phyloP scores from a whole-genome alignment of 495 filamentous ascomycete species.

The Endocarpon pusillum region DNA sequence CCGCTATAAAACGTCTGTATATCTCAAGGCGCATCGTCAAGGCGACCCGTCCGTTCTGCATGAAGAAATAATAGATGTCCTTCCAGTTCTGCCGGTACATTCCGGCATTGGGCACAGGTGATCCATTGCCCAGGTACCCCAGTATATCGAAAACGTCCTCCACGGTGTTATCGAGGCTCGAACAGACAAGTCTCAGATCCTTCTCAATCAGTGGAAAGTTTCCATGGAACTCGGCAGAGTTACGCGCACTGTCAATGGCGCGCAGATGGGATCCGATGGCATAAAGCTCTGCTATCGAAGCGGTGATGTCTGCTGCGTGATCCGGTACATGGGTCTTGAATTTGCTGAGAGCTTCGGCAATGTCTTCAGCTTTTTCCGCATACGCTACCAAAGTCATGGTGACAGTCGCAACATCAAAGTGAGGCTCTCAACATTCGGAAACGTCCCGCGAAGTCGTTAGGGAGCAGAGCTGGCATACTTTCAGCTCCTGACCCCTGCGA shows the following conservation, averaged over 20 bases:
- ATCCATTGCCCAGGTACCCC: slow-evolving; percentile 22
- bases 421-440: not conserved
- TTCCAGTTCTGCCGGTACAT: slow-evolving; percentile 35
- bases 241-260: slow-evolving; percentile 23
- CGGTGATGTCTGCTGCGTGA: slow-evolving; percentile 35
- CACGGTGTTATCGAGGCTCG: slow-evolving; percentile 35
- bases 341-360: slow-evolving; percentile 31
- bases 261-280: slow-evolving; percentile 32
- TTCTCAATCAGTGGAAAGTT: slow-evolving; percentile 18
- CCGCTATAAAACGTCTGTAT: slow-evolving; percentile 34
- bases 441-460: not conserved
- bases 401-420: not conserved
- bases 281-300: slow-evolving; percentile 36
- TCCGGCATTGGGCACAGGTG: slow-evolving; percentile 18
- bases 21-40: slow-evolving; percentile 33
- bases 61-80: slow-evolving; percentile 30
- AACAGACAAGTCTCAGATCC: slow-evolving; percentile 28
- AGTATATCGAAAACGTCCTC: slow-evolving; percentile 36
- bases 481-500: not conserved
- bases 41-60: slow-evolving; percentile 29
- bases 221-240: slow-evolving; percentile 17
- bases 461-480: not conserved
- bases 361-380: slow-evolving; percentile 34
- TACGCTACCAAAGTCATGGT: slow-evolving; percentile 30
- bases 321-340: slow-evolving; percentile 36